Evolutionary conservation across 305 asterid species (phyloP), one percentile per base, ranked within the genome.

Genomic region (Solanum aculeatissimum): DNA sequence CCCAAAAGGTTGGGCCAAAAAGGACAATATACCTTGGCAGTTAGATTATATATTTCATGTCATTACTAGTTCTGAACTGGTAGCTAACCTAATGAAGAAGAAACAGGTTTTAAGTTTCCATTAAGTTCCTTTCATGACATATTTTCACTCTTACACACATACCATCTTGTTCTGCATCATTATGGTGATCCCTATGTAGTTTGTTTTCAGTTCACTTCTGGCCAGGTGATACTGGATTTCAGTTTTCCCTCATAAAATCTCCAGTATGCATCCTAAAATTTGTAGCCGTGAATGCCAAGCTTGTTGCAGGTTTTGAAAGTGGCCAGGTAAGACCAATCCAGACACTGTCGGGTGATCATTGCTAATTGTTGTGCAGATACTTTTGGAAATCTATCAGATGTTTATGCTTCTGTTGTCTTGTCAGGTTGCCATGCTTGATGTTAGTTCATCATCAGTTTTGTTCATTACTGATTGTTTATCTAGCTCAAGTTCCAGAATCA

Each of bases 341-440:
- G 83, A 27, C 62, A 32, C 6, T 40, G 55, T 40, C 58, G 14
- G 4, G 23, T 53, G 80, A 57, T 53, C 84, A 45, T 82, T 63
- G 29, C 78, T 82, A 45, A 82, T 45, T 54, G 57, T 47, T 32
- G 43, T 62, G 84, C 47, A 60, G 77, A 60, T 45, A 16, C 40
- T 82, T 55, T 63, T 45, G 79, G 62, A 51, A 78, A 45, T 45
- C 55, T 83, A 45, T 75, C 82, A 86, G 84, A 85, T 83, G 86
- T 82, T 83, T 62, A 83, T 68, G 38, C 80, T 85, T 55, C 75
- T 55, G 49, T 86, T 89, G 19, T 58, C 79, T 63, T 82, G 47
- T 91, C 97, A 97, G 99, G 94, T 94, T 65, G 93, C 98, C 78
- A 91, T 97, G 90, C 90, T 97, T 83, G 98, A 94, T 86, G 87